Base-by-base conservation (phyloP, 2,329 filamentous ascomycete species). In the Myotisia sp. region DNA sequence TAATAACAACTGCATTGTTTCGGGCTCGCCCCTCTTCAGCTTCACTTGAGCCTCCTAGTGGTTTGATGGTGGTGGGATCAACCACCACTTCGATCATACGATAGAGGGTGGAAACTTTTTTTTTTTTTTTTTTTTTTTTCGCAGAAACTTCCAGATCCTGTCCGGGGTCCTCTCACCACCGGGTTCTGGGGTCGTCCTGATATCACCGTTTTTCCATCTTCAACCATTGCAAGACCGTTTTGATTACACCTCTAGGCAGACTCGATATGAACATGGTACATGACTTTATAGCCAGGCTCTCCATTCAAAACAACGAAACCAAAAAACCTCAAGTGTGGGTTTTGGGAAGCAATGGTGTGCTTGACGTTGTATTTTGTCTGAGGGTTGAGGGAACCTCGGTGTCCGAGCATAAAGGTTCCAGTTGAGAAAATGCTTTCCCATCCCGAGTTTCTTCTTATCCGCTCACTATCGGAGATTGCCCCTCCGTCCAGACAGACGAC, bases 381-480 rank as follows among this genome's bases (percentile, higher is more conserved):
- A 6, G 6, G 22, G 22, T n/a, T 23, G 22, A 23, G 6, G 22
- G 6, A n/a, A 23, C n/a, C 6, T 7, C n/a, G 22, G 29, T 32
- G 4, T 9, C 19, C 12, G 6, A 12, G 7, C 20, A 10, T 8
- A n/a, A 16, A 32, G 20, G 6, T 22, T n/a, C n/a, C n/a, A n/a
- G n/a, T n/a, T n/a, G n/a, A n/a, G n/a, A n/a, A n/a, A n/a, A n/a
- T n/a, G n/a, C n/a, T n/a, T n/a, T n/a, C n/a, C n/a, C n/a, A n/a
- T n/a, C n/a, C n/a, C n/a, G n/a, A n/a, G n/a, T n/a, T n/a, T n/a
- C n/a, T n/a, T n/a, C n/a, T n/a, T n/a, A n/a, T 32, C 19, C 13
- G 5, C 8, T 14, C 12, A 7, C 22, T n/a, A 19, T 32, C 29
- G 29, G 29, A 32, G 29, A 32, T 32, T 32, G 29, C 24, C 29